A percentile compares a stretch with the other conserved stretches of the same genome.
These are phyloP conservation scores for Solanum infundibuliforme DNA, from an alignment of 257 asterid species.

Conservation along the genomic window DNA sequence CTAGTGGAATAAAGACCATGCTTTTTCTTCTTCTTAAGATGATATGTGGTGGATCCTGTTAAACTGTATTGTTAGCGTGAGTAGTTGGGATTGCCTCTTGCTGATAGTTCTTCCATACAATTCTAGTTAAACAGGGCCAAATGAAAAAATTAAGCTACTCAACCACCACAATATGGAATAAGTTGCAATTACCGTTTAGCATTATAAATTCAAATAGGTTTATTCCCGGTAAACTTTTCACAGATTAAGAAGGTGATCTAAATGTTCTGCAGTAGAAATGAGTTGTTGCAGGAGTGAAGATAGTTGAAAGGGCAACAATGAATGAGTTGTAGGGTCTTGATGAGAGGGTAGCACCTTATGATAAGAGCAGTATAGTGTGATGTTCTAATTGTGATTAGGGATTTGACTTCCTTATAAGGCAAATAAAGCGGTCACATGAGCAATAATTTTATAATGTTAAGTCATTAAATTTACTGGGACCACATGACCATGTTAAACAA, in stretches of 20 bases:
- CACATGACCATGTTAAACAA: not conserved
- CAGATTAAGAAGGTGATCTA: not conserved
- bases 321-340: not conserved
- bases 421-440: not conserved
- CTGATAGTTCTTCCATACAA: not conserved
- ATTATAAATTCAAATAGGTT: not conserved
- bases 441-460: not conserved
- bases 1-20: not conserved
- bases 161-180: not conserved
- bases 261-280: not conserved
- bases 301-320: not conserved
- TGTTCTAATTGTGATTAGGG: not conserved
- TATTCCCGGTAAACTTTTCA: not conserved
- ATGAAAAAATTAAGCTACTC: not conserved
- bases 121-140: not conserved
- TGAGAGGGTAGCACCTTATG: not conserved
- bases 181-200: not conserved
- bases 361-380: not conserved
- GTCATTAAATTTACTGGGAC: not conserved
- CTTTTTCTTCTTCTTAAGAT: not conserved
- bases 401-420: not conserved
- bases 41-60: not conserved
- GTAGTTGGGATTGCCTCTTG: not conserved
- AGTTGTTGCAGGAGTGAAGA: not conserved
- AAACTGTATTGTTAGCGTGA: not conserved